A percentile compares a stretch with the other conserved stretches of the same genome.
phyloP scores from a whole-genome alignment of 768 basidiomycete species.

The Lentinula sp. region DNA sequence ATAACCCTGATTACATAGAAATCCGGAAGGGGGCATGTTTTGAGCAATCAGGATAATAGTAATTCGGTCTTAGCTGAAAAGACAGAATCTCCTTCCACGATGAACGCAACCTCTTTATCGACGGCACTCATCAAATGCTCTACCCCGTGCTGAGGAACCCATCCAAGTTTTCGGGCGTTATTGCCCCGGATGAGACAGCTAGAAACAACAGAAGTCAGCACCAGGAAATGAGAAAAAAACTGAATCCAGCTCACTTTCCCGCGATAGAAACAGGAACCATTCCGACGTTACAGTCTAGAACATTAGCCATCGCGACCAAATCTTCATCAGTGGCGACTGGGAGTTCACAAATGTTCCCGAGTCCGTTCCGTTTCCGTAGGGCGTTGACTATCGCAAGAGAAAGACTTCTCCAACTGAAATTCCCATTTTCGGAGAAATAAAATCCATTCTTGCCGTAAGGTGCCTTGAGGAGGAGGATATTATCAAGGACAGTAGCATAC shows the following conservation, averaged over 20 bases:
- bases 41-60: background rate
- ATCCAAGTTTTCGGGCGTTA: constrained; percentile 7
- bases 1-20: too few relatives aligned
- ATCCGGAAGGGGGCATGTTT: background rate
- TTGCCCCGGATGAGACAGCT: constrained; percentile 6
- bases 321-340: constrained; percentile 5
- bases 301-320: constrained; percentile 1
- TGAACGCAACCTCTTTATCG: constrained; percentile 6
- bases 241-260: constrained; percentile 2
- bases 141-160: constrained; percentile 7
- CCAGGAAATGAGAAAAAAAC: background rate
- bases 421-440: constrained; percentile 11
- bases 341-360: background rate
- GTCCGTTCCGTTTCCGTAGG: background rate
- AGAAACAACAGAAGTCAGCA: background rate
- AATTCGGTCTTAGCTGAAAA: background rate
- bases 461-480: background rate
- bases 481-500: constrained; percentile 1
- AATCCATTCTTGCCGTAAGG: constrained; percentile 8
- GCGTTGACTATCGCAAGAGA: constrained; percentile 5
- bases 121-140: constrained; percentile 6
- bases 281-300: background rate
- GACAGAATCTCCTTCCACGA: constrained; percentile 5
- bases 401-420: constrained; percentile 9
- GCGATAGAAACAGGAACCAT: constrained; percentile 8